Base-by-base conservation (phyloP, 352 stramenopile genomes). In the Phytopythium litorale region DNA sequence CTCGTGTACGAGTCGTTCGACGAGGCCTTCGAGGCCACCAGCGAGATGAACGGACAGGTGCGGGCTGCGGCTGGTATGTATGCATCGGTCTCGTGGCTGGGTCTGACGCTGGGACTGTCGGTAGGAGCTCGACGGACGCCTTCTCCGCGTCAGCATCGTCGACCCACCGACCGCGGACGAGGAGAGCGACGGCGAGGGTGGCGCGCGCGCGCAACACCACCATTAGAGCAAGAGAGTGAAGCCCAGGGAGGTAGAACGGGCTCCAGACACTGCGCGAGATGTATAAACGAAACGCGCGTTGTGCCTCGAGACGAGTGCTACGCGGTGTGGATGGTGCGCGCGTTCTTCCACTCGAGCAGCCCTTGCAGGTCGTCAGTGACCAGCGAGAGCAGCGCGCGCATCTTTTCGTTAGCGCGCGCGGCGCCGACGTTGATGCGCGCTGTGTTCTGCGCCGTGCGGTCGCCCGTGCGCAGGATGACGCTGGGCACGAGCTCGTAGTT, bases 401-500 rank as follows among this genome's bases (percentile, higher is more conserved):
- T 70, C 50, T 89, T 87, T 58, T 91, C 81, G 46, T 96, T 91
- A 1, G 78, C 81, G 2, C 81, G 83, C 18, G 84, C 80, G 0
- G 79, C 81, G 1, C 87, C 84, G 9, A 92, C 73, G 51, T 81
- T 89, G 56, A 92, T 81, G 0, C 83, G 81, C 16, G 84, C 73
- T 13, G 74, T 79, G 64, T 95, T 92, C 19, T 89, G 70, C 5
- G 72, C 62, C 12, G 73, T 71, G 9, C 66, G 50, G 37, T 92
- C 79, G 12, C 64, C 65, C 0, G 75, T 72, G 38, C 69, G 73
- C 13, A 75, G 60, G 11, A 71, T 71, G 42, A 87, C 67, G 13
- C 70, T 77, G 28, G 81, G 80, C 11, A 91, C 74, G 21, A 96
- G 70, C 63, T 97, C 86, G 61, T 97, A 93, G 69, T 93, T 96